These are phyloP conservation scores for Paraphoma sp. DNA, from an alignment of 2,329 filamentous ascomycete species.

Conservation along the genomic window DNA sequence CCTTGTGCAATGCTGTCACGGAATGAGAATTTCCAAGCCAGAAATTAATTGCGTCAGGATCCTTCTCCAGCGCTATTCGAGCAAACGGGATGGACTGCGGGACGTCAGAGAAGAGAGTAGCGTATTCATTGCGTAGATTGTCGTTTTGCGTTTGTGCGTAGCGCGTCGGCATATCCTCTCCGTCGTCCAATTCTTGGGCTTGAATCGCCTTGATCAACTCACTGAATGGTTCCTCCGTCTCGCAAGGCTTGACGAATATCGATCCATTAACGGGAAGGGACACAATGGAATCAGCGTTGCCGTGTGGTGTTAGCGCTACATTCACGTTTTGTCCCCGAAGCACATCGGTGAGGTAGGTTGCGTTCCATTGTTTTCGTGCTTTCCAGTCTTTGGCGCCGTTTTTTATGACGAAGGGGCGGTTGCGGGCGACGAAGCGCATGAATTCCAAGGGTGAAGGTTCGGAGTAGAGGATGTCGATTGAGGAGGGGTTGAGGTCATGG, in stretches of 20 bases:
- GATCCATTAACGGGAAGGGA: constrained; percentile 62
- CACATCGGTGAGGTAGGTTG: constrained; percentile 61
- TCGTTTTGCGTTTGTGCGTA: constrained; percentile 87
- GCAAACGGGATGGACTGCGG: constrained; percentile 73
- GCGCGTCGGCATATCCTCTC: constrained; percentile 21
- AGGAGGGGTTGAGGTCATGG: constrained; percentile 71
- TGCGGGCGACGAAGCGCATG: constrained; percentile 76
- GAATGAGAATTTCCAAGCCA: constrained; percentile 78
- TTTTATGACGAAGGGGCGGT: constrained; percentile 76
- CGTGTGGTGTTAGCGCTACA: constrained; percentile 77
- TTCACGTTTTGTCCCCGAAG: constrained; percentile 69
- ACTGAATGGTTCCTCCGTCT: constrained; percentile 68
- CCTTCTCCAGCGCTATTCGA: constrained; percentile 69
- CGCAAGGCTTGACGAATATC: constrained; percentile 74
- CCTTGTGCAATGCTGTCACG: constrained; percentile 76
- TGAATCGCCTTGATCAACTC: constrained; percentile 68
- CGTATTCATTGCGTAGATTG: constrained; percentile 78
- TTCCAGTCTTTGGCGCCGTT: constrained; percentile 68
- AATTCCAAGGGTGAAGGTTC: constrained; percentile 80
- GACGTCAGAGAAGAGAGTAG: constrained; percentile 66
- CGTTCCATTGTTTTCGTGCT: constrained; percentile 69
- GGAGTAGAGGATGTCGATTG: constrained; percentile 66
- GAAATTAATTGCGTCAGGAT: constrained; percentile 79
- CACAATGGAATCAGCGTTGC: constrained; percentile 67
- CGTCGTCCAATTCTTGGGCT: constrained; percentile 56